Evolutionary conservation across 352 stramenopile genomes (phyloP), one percentile per base, ranked within the genome.

Genomic region (Peronospora destructor): DNA sequence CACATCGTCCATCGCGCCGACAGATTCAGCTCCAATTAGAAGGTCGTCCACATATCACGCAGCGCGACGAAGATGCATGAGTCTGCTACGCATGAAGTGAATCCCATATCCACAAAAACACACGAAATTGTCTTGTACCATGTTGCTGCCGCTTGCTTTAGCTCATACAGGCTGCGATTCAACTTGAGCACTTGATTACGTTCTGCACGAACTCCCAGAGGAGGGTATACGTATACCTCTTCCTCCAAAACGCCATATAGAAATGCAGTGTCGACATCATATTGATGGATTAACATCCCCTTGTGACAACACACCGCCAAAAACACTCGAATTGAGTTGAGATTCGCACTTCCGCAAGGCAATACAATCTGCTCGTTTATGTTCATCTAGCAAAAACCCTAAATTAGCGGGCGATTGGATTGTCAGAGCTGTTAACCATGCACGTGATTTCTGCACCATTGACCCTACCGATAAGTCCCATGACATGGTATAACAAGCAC

Each of bases 71-170:
- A n/a, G n/a, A n/a, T n/a, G n/a, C n/a, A n/a, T n/a, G n/a, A n/a
- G 19, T 42, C 36, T 1, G 36, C 14, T 6, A 12, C 19, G 7
- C 39, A 56, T n/a, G 41, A 14, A 3, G 14, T 35, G 29, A 49
- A 48, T 13, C 40, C 38, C 38, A 59, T 45, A n/a, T 34, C 11
- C 0, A 46, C 8, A n/a, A 60, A 56, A 1, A 53, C 48, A 6
- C 19, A 11, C 6, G 39, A 23, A 34, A 74, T 66, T 1, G 47
- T 71, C n/a, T 45, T 45, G 25, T 61, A 61, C 64, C 54, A 77
- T 7, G 59, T 53, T 2, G 38, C 48, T 30, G 67, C 43, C 0
- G 49, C 46, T 45, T 78, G 57, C 9, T 75, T 68, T 1, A 75
- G 51, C 3, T 39, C 63, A 19, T 74, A 76, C 0, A 80, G n/a